A percentile compares a stretch with the other conserved stretches of the same genome.
These are phyloP conservation scores for Kodamaea fukazawae DNA, from an alignment of 805 yeast genomes.

Conservation along the genomic window DNA sequence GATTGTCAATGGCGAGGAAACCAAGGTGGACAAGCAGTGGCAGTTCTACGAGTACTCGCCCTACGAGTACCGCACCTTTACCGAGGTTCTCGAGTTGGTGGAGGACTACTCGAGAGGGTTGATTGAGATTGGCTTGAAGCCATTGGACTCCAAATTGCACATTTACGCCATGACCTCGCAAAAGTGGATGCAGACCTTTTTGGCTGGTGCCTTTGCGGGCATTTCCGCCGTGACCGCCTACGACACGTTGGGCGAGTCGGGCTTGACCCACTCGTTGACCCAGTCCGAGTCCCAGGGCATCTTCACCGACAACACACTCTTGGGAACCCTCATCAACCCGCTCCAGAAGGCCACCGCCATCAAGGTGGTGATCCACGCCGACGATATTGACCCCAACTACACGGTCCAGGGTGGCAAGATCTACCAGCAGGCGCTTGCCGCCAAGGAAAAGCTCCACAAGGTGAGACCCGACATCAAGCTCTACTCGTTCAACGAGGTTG, in stretches of 20 bases:
- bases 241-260: slow-evolving; percentile 88
- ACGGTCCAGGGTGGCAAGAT: slow-evolving; percentile 61
- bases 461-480: slow-evolving; percentile 77
- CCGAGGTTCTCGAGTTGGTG: slow-evolving; percentile 50
- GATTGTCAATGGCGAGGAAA: slow-evolving; percentile 71
- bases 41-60: slow-evolving; percentile 72
- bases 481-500: slow-evolving; percentile 60
- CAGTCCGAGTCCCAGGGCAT: slow-evolving; percentile 79
- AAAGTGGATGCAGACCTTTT: slow-evolving; percentile 85
- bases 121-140: slow-evolving; percentile 65
- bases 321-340: slow-evolving; percentile 67
- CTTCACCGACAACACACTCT: slow-evolving; percentile 78
- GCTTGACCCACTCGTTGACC: slow-evolving; percentile 78
- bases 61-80: slow-evolving; percentile 64
- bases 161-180: slow-evolving; percentile 86
- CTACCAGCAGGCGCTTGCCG: slow-evolving; percentile 55
- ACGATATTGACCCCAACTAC: slow-evolving; percentile 57
- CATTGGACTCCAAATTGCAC: slow-evolving; percentile 67
- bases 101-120: slow-evolving; percentile 72
- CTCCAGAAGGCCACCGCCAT: slow-evolving; percentile 59
- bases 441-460: slow-evolving; percentile 56
- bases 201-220: slow-evolving; percentile 73
- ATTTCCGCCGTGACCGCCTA: slow-evolving; percentile 94
- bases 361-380: slow-evolving; percentile 70
- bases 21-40: slow-evolving; percentile 83